Evolutionary conservation across 768 basidiomycete species (phyloP).

Genomic region (Kwoniella europaea): DNA sequence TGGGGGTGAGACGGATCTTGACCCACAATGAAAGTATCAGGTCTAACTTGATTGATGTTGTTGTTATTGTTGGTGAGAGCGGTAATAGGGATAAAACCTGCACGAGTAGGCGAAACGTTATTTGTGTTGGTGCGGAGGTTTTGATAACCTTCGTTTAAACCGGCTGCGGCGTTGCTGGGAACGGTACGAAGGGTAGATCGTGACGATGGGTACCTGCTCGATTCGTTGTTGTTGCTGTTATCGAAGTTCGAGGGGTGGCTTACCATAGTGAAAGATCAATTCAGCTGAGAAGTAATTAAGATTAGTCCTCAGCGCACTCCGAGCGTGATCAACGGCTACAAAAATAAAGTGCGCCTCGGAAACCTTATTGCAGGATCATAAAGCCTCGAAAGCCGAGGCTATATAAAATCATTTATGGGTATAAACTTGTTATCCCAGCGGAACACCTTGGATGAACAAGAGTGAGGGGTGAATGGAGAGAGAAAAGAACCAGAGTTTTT

Average conservation of each 20-base stretch:
- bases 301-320: constrained; percentile 17
- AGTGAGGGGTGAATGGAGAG: not conserved
- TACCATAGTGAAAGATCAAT: constrained; percentile 12
- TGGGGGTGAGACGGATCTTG: not conserved
- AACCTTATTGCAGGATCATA: constrained; percentile 1
- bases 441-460: not conserved
- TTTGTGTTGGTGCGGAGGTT: not conserved
- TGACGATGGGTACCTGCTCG: constrained; percentile 6
- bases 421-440: not conserved
- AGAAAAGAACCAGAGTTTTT: not conserved
- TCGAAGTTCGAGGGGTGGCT: not conserved
- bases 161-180: constrained; percentile 5
- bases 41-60: not conserved
- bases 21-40: not conserved
- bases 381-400: not conserved
- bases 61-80: not conserved
- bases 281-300: not conserved
- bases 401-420: not conserved
- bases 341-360: not conserved
- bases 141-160: constrained; percentile 10
- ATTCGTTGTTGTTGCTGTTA: not conserved
- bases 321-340: constrained; percentile 1
- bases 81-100: not conserved
- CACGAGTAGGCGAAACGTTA: not conserved
- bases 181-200: constrained; percentile 15